Evolutionary conservation across 192 early-diverging fungal genomes (phyloP), one percentile per base, ranked within the genome.

Genomic region (Umbelopsis isabellina): DNA sequence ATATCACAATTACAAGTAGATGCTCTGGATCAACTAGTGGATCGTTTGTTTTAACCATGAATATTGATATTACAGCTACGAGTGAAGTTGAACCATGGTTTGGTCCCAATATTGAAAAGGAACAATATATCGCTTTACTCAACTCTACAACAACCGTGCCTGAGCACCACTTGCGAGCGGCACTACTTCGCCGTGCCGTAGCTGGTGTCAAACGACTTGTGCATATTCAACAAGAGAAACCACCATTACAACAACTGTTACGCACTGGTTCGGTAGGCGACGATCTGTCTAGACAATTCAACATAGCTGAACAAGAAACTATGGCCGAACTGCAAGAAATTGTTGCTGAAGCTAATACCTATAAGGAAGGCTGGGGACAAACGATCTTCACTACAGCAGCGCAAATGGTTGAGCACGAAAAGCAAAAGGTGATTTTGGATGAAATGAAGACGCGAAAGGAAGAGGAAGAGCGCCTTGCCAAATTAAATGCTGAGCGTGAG

Each of bases 341-440:
- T 27, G 83, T 92, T 46, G 85, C 81, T 35, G 96, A 96, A 73
- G 94, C 96, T 3, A 90, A 98, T 51, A 84, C 90, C 9, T 89
- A 89, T 72, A 79, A 85, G 49, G 71, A 86, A 18, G 89, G 91
- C 7, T 98, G 96, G 96, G 91, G 94, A 18, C 83, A 90, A 47
- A 88, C 82, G 10, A 94, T 98, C 66, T 90, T 98, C 71, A 88
- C 89, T 20, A 89, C 91, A 35, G 95, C 94, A 0, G 86, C 87
- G 13, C 87, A 93, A 75, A 84, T 94, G 76, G 85, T 93, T 50
- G 87, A 90, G 58, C 85, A 88, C 58, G 83, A 91, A 64, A 85
- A 71, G 49, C 71, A 70, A 16, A 87, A 84, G 37, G 73, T 87
- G 48, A 70, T 84, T 44, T 70, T 83, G 49, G 78, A 76, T 35